Evolutionary conservation across 164 flowering plant genomes (phyloP).

Genomic region (Chloranthus sessilifolius): DNA sequence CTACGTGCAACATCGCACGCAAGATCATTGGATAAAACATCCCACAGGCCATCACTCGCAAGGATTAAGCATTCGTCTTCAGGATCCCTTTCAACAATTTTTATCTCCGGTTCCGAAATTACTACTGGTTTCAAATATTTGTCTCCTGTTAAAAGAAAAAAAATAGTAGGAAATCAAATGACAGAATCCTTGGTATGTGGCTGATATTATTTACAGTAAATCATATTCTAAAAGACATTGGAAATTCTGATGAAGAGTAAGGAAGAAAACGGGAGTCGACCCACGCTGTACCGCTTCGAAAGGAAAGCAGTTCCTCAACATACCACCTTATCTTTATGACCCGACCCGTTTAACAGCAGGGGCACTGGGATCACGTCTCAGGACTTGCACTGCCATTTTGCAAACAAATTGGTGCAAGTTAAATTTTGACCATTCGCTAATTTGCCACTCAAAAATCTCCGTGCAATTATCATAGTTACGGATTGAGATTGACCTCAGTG

Average conservation of each 20-base stretch:
- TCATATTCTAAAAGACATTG: background rate
- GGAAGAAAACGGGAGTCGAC: background rate
- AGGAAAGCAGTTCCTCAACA: background rate
- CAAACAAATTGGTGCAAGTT: no score
- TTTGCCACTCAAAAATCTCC: no score
- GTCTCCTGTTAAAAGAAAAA: slow-evolving; percentile 33
- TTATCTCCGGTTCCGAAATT: slow-evolving; percentile 48
- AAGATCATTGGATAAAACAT: slow-evolving; percentile 42
- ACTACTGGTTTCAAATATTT: slow-evolving; percentile 42
- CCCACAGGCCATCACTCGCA: slow-evolving; percentile 73
- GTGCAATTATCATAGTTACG: no score
- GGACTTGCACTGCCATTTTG: no score
- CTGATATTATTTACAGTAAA: background rate
- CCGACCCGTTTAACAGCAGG: no score
- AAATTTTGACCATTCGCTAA: no score
- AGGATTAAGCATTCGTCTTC: slow-evolving; percentile 55
- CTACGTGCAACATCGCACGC: slow-evolving; percentile 36
- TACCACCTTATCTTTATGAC: no score
- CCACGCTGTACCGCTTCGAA: background rate
- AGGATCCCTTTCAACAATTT: slow-evolving; percentile 30
- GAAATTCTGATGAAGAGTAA: background rate
- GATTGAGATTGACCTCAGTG: no score
- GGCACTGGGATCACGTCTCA: no score
- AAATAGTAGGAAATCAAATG: background rate
- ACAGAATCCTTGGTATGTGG: background rate